Base-by-base conservation (phyloP, 805 yeast genomes). In the Scheffersomyces coipomensis region DNA sequence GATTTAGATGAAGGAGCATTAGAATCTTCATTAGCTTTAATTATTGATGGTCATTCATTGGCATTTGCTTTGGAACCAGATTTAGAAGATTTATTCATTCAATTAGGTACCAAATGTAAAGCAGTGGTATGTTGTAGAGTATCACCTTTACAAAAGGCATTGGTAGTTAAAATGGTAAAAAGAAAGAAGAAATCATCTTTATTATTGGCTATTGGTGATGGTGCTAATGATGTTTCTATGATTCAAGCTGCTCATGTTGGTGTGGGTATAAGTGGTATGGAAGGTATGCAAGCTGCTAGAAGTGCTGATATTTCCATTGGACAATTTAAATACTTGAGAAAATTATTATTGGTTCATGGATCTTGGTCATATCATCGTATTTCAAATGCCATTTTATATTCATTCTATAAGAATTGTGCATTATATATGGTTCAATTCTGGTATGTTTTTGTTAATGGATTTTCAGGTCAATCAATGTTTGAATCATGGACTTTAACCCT, bases 191-290 rank as follows among this genome's bases (percentile, higher is more conserved):
- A 77, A 55, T 82, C 85, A 34, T 79, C 96, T 2, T 62, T 86
- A 30, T 62, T 95, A 31, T 69, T 93, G 43, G 98, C 99, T 1
- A 85, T 93, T 56, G 99, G 99, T 32, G 99, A 93, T 64, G 99
- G 99, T 56, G 99, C 99, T 2, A 93, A 93, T 57, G 99, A 93
- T 67, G 99, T 93, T 29, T 85, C 96, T 26, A 93, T 93, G 99
- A 93, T 93, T 48, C 99, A 93, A 64, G 98, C 99, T 12, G 99
- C 99, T 0, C 98, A 93, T 62, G 97, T 93, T 38, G 99, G 99
- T 46, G 96, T 93, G 18, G 99, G 99, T 58, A 95, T 93, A 46
- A 87, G 95, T 64, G 99, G 99, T 48, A 85, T 89, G 91, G 99
- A 93, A 67, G 99, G 99, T 50, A 89, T 90, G 88, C 99, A 93